Evolutionary conservation across 2,329 filamentous ascomycete species (phyloP).

Genomic region (Pezicula radicicola): DNA sequence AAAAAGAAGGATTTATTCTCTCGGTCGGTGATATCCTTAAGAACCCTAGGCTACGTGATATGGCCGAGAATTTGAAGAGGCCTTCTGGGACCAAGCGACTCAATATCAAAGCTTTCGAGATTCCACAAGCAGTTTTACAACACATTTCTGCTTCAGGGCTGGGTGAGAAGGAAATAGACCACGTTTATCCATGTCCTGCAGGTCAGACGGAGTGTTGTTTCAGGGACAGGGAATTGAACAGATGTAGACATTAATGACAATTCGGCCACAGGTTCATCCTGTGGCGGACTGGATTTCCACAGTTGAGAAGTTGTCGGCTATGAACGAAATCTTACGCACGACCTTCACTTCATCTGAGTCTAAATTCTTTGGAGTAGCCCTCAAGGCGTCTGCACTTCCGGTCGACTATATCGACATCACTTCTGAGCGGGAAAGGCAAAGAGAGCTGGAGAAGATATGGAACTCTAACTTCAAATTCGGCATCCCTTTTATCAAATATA

Average conservation of each 20-base stretch:
- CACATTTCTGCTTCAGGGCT: not conserved
- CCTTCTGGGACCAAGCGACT: not conserved
- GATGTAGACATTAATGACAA: constrained; percentile 13
- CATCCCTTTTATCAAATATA: constrained; percentile 32
- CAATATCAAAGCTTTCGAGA: not conserved
- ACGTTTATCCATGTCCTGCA: constrained; percentile 15
- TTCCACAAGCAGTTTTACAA: not conserved
- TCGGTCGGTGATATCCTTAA: not conserved
- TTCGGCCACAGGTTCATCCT: constrained; percentile 2
- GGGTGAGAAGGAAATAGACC: constrained; percentile 6
- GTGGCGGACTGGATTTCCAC: constrained; percentile 3
- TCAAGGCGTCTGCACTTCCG: constrained; percentile 5
- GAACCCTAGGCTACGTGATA: not conserved
- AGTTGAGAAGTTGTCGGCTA: constrained; percentile 4
- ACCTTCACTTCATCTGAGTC: constrained; percentile 9
- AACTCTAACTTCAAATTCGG: constrained; percentile 27
- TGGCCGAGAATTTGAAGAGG: constrained; percentile 3
- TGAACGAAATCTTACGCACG: constrained; percentile 15
- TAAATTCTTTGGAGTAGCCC: constrained; percentile 17
- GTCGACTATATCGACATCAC: constrained; percentile 4
- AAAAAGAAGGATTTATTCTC: not conserved
- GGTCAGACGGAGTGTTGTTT: constrained; percentile 16
- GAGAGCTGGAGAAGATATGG: constrained; percentile 21
- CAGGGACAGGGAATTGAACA: constrained; percentile 10
- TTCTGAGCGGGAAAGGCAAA: constrained; percentile 19